Evolutionary conservation across 306 rosid genomes (phyloP).

Genomic region (Dicorynia guianensis): DNA sequence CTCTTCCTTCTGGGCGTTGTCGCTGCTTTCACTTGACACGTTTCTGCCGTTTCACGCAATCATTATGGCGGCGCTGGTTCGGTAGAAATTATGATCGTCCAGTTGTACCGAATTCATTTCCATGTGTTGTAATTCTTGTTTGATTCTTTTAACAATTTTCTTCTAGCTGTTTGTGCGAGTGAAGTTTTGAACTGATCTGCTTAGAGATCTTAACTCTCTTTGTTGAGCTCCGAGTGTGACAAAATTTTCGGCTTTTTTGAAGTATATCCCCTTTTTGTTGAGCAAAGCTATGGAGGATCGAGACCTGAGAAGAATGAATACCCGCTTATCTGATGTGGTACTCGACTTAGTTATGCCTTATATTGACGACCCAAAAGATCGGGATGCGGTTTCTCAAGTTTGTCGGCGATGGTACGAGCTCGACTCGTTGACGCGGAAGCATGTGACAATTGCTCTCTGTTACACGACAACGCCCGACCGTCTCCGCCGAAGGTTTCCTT

Average conservation of each 20-base stretch:
- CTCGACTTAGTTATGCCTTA: slow-evolving; percentile 77
- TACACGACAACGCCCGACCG: slow-evolving; percentile 86
- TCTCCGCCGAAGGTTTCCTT: slow-evolving; percentile 68
- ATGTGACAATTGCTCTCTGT: slow-evolving; percentile 92
- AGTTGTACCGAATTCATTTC: neutral
- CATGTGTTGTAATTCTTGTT: neutral
- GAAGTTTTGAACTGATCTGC: neutral
- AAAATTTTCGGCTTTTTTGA: neutral
- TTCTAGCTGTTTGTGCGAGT: neutral
- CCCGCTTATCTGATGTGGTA: slow-evolving; percentile 60
- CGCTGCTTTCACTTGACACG: too few relatives aligned
- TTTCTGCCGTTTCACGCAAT: neutral
- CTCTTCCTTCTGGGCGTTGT: neutral
- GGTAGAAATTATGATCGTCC: neutral
- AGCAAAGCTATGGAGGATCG: slow-evolving; percentile 56
- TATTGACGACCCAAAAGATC: slow-evolving; percentile 77
- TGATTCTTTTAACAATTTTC: neutral
- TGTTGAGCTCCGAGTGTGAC: neutral
- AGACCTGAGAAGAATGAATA: slow-evolving; percentile 8
- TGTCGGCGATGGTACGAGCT: slow-evolving; percentile 90
- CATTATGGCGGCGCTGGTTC: neutral
- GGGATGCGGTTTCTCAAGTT: slow-evolving; percentile 85
- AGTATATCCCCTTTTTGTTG: neutral
- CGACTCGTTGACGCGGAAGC: slow-evolving; percentile 84
- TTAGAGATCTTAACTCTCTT: neutral